A percentile compares a stretch with the other conserved stretches of the same genome.
Conservation (phyloP, 257 asterid genomes). For the Rehmannia glutinosa region DNA sequence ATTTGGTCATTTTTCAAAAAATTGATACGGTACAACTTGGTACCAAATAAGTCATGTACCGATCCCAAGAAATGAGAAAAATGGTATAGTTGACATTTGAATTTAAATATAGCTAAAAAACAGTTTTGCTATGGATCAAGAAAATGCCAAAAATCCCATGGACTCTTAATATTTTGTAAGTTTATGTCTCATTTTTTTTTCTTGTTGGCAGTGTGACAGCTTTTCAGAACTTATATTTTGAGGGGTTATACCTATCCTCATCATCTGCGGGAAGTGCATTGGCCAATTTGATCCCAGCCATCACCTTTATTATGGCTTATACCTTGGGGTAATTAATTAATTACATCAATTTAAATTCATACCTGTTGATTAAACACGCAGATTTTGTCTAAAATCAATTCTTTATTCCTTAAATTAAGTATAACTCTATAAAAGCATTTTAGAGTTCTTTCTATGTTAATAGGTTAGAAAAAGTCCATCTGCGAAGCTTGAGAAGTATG, state of each 20-base stretch:
- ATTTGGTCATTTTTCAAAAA: too few species aligned
- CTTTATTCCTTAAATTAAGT: background rate
- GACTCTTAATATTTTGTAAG: too few species aligned
- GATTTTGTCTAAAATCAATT: too few species aligned
- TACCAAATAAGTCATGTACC: too few species aligned
- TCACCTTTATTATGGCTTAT: conserved; percentile 40
- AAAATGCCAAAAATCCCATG: too few species aligned
- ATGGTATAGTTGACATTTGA: too few species aligned
- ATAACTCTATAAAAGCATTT: background rate
- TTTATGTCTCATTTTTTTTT: too few species aligned
- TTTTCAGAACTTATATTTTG: conserved; percentile 33
- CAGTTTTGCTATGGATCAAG: too few species aligned
- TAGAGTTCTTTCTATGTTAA: background rate
- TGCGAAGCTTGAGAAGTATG: conserved; percentile 44
- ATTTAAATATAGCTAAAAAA: too few species aligned
- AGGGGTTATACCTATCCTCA: conserved; percentile 34
- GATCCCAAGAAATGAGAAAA: too few species aligned
- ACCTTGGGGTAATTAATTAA: conserved; percentile 27
- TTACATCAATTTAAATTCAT: background rate
- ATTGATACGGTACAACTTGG: too few species aligned
- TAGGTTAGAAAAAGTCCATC: conserved; percentile 54
- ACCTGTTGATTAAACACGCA: too few species aligned
- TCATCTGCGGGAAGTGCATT: conserved; percentile 42
- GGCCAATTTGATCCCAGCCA: conserved; percentile 43
- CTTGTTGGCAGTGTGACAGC: conserved; percentile 29